Evolutionary conservation across 306 rosid genomes (phyloP), one percentile per base, ranked within the genome.

Genomic region (Rosa rugosa): DNA sequence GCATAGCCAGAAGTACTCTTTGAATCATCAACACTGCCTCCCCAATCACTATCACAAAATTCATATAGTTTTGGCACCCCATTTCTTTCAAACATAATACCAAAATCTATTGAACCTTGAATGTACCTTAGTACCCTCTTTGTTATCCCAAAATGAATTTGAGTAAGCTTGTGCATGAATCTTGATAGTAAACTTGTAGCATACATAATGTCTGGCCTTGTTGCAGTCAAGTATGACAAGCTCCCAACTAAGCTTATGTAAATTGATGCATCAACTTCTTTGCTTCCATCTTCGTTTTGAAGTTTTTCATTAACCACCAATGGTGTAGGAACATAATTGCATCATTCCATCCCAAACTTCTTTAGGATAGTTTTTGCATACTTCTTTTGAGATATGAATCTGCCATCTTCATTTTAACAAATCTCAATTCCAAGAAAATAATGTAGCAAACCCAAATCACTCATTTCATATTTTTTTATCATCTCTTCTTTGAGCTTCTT

Each of bases 1-100:
- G 23, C 65, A 69, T 50, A 77, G 2, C 53, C 17, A 3, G 75
- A 67, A n/a, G 68, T 51, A n/a, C 68, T 41, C 17, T 50, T 68
- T 16, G 12, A 49, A 54, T 54, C 66, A 45, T 72, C 62, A 25
- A 46, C 22, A 49, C 25, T 25, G 5, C 76, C 25, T 23, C 22
- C 76, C 76, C 63, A 50, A 31, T 51, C 75, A 69, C 68, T 51
- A 22, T 38, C 65, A n/a, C 22, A 17, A 25, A 31, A 70, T 0
- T n/a, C 38, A 23, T 23, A 6, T 2, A 78, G 11, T 11, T 27
- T 17, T 51, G 56, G 56, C n/a, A 50, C 56, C 20, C 5, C 56
- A 50, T 50, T 50, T 50, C 56, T 50, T 50, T 50, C 56, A 50
- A 50, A 50, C 56, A 4, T 14, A 16, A 50, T 50, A 50, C n/a